A percentile compares a stretch with the other conserved stretches of the same genome.
These are phyloP conservation scores for Capsicum rhomboideum DNA, from an alignment of 257 asterid species.

Conservation along the genomic window DNA sequence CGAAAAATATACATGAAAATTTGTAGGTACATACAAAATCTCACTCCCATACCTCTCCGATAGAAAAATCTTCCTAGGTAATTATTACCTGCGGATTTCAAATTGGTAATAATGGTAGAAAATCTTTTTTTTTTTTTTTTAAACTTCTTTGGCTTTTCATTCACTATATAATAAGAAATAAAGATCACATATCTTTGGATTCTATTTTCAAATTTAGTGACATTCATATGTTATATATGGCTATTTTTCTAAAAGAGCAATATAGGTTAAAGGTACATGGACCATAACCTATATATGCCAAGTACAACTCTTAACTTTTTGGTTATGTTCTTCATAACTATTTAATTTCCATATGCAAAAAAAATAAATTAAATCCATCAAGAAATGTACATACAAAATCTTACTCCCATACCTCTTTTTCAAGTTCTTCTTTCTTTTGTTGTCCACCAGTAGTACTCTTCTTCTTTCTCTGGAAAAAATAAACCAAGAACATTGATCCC, in stretches of 20 bases:
- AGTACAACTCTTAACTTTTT: background rate
- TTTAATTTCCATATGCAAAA: constrained; percentile 4
- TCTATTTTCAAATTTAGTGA: background rate
- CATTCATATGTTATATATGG: background rate
- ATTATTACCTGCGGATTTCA: background rate
- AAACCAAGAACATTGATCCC: background rate
- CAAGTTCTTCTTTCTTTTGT: constrained; percentile 62
- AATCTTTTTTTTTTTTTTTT: background rate
- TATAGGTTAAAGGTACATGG: background rate
- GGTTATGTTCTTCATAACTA: background rate
- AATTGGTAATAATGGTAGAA: background rate
- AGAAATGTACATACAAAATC: background rate
- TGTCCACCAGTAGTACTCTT: constrained; percentile 28
- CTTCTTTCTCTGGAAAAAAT: constrained; percentile 41
- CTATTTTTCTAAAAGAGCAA: background rate
- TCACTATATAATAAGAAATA: background rate
- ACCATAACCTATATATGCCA: constrained; percentile 5
- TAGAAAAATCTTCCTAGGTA: background rate
- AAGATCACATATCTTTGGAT: background rate
- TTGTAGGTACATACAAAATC: no score
- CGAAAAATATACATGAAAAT: background rate
- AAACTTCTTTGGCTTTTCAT: no score
- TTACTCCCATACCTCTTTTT: constrained; percentile 62
- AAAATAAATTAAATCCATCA: background rate
- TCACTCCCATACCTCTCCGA: no score